Base-by-base conservation (phyloP, 139 green algal genomes). In the Limnomonas spitsbergensis region DNA sequence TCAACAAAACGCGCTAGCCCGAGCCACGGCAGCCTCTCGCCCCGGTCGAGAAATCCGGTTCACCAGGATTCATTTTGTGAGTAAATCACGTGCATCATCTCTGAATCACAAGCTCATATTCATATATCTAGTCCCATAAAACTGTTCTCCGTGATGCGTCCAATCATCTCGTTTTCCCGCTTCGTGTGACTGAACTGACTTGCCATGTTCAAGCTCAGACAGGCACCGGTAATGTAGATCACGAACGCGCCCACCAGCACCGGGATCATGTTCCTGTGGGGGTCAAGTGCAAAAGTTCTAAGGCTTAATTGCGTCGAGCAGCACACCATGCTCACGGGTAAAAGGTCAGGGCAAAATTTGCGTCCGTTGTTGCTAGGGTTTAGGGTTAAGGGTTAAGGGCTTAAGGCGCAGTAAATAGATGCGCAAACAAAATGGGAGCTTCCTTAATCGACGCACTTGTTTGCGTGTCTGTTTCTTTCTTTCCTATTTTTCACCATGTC, bases 141-240 rank as follows among this genome's bases (percentile, higher is more conserved):
- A 20, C 47, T 61, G 47, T 78, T 82, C 26, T 74, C 2, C 9
- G 47, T 67, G 0, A 69, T 14, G 0, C 81, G 76, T n/a, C 35
- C 31, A n/a, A 85, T 75, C 2, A 78, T 61, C 76, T 85, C 76
- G 26, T 69, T 69, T 40, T 85, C 71, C 1, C 76, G 36, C 32
- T 74, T 80, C 9, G 81, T 82, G 66, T 85, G 81, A 0, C 75
- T 54, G 27, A 81, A 85, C 71, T 69, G 77, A 71, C 61, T 72
- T 3, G 73, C 71, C 40, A 77, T 72, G 75, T 81, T 82, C 35
- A 85, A 61, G 0, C 79, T 29, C 32, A 84, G 74, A 20, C 56
- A 31, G 3, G 74, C 2, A 9, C 26, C 36, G 27, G 53, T 53
- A 3, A 56, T 32, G 6, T 70, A 42, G 32, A 84, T 78, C 35